Evolutionary conservation across 306 rosid species (phyloP), one percentile per base, ranked within the genome.

Genomic region (Sesbania bispinosa): DNA sequence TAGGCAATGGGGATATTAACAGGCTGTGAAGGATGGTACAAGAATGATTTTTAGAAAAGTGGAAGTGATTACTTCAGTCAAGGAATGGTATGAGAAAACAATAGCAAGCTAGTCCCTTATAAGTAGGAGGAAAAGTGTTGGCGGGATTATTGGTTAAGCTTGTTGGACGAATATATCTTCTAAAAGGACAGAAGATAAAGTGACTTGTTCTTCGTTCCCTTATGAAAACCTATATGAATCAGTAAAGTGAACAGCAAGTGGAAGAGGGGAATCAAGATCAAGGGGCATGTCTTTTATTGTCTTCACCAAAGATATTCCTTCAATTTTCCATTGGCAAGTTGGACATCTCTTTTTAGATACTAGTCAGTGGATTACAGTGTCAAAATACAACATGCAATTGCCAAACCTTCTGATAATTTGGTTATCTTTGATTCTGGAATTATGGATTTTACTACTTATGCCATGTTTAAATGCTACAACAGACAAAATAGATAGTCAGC

Each of bases 151-250:
- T 76, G 62, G 18, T 69, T 73, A 23, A 47, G 77, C 84, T 69
- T 81, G 75, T 78, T 82, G 90, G 84, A 59, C 2, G 87, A 82
- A 82, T 81, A 87, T 87, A 82, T 87, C 82, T 80, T 77, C 55
- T 18, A 46, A 52, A 82, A 82, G 75, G 92, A 69, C 54, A 43
- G 50, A 85, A 82, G 76, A 81, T 78, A 80, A 76, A 83, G 78
- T 62, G 85, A 83, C 65, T 75, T 83, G 72, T 74, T 63, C 79
- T 63, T 47, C 77, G 41, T 85, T 54, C 79, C 81, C 76, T 74
- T 42, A 29, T 41, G 66, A 38, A 38, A 77, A 38, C 84, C 80
- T 53, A 77, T 59, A 69, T 78, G 73, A 68, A 75, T 76, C 53
- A 18, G 57, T 81, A 81, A 74, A 83, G 79, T 36, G 75, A 72